These are phyloP conservation scores for Trametes meyenii DNA, from an alignment of 768 basidiomycete species.

Conservation along the genomic window DNA sequence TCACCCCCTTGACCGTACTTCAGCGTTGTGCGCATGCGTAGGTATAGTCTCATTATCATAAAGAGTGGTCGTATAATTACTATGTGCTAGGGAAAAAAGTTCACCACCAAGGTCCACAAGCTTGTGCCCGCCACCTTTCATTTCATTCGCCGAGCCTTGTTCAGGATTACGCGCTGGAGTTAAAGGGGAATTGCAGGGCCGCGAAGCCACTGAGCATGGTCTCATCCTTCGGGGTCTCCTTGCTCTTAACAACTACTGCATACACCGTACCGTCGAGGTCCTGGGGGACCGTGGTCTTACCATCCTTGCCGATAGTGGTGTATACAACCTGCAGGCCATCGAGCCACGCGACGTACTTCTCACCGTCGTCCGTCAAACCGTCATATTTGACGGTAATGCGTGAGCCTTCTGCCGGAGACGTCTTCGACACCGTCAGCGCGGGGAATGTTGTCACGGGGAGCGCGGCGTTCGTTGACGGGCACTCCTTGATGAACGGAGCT, in stretches of 20 bases:
- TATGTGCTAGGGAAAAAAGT: too few relatives aligned
- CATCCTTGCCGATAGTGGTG: slow-evolving; percentile 33
- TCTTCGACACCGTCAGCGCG: slow-evolving; percentile 36
- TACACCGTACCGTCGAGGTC: slow-evolving; percentile 54
- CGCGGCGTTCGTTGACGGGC: slow-evolving; percentile 50
- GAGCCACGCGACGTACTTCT: slow-evolving; percentile 51
- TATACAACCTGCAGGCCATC: slow-evolving; percentile 48
- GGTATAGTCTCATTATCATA: too few relatives aligned
- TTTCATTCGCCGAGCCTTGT: too few relatives aligned
- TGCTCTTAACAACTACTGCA: slow-evolving; percentile 46
- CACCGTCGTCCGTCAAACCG: background rate
- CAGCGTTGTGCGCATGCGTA: too few relatives aligned
- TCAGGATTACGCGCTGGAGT: background rate
- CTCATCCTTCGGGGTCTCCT: slow-evolving; percentile 34
- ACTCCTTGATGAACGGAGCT: slow-evolving; percentile 49
- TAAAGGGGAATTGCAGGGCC: slow-evolving; percentile 33
- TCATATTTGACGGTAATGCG: slow-evolving; percentile 25
- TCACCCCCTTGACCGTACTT: too few relatives aligned
- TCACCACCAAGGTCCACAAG: too few relatives aligned
- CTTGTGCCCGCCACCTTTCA: too few relatives aligned
- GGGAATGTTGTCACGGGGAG: slow-evolving; percentile 56
- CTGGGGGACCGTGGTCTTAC: slow-evolving; percentile 43
- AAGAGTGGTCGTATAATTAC: too few relatives aligned
- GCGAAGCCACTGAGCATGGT: slow-evolving; percentile 61
- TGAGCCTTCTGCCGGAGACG: slow-evolving; percentile 36